Percentiles rank a stretch among this genome's conserved stretches.
These are phyloP conservation scores for Fraxinus baroniana DNA, from an alignment of 305 asterid species.

Conservation along the genomic window DNA sequence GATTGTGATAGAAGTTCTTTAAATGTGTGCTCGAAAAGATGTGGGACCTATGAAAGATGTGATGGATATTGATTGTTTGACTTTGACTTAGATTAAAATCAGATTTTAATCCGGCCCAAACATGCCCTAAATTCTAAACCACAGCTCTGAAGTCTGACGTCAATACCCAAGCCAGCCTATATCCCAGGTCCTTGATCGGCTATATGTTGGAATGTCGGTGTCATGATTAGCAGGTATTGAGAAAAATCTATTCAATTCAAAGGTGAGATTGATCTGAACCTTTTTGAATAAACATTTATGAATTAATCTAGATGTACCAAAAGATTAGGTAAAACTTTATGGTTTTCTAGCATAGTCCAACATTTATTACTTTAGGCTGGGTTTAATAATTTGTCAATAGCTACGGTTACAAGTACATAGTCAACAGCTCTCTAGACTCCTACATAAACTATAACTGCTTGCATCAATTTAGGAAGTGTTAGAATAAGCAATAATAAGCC, in stretches of 20 bases:
- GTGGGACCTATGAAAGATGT: too few relatives aligned
- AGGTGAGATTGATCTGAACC: not conserved
- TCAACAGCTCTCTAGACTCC: slow-evolving; percentile 1
- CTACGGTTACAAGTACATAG: not conserved
- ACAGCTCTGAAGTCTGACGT: not conserved
- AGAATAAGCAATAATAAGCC: not conserved
- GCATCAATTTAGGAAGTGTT: not conserved
- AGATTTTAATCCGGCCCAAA: too few relatives aligned
- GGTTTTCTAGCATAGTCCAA: too few relatives aligned
- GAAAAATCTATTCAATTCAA: slow-evolving; percentile 1
- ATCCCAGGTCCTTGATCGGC: not conserved
- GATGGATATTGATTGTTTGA: too few relatives aligned
- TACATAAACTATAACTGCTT: not conserved
- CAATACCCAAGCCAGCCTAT: slow-evolving; percentile 9
- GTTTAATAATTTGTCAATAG: not conserved
- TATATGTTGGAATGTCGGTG: not conserved
- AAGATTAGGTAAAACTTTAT: too few relatives aligned
- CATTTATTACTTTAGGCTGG: not conserved
- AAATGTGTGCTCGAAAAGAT: too few relatives aligned
- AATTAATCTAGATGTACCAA: too few relatives aligned
- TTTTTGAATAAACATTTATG: not conserved
- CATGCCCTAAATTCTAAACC: not conserved
- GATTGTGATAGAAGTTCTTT: too few relatives aligned
- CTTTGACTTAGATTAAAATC: too few relatives aligned
- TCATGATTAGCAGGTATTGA: slow-evolving; percentile 5